Conservation (phyloP, 208 protist genomes). For the Balamuthia mandrillaris region DNA sequence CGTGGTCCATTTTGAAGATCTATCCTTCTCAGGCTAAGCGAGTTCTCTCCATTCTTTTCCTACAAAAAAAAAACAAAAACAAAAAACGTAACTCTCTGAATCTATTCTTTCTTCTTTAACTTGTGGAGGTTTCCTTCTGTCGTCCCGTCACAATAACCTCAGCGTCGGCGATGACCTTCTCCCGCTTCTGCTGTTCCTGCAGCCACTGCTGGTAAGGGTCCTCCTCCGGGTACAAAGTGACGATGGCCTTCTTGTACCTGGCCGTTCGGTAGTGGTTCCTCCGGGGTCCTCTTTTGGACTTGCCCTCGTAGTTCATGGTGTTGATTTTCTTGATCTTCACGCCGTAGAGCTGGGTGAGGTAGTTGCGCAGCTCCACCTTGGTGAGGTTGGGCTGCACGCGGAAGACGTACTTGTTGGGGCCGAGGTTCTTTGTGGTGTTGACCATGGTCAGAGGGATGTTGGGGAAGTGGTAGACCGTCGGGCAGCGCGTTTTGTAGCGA, state of each 20-base stretch:
- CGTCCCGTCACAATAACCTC: no score
- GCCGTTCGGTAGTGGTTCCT: neutral
- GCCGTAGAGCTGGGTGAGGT: slow-evolving; percentile 38
- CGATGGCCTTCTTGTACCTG: slow-evolving; percentile 41
- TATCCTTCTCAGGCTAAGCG: no score
- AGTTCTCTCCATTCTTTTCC: no score
- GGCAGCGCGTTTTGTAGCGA: slow-evolving; percentile 7
- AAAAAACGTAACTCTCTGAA: no score
- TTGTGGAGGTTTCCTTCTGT: no score
- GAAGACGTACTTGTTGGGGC: slow-evolving; percentile 33
- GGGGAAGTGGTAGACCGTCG: slow-evolving; percentile 30
- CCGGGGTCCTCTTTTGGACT: neutral
- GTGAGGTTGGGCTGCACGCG: slow-evolving; percentile 35
- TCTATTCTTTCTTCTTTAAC: no score
- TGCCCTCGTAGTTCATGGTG: slow-evolving; percentile 43
- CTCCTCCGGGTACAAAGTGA: no score
- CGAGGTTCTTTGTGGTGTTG: neutral
- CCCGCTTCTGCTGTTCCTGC: no score
- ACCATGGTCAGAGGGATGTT: slow-evolving; percentile 32
- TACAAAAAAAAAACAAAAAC: no score
- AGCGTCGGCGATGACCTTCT: no score
- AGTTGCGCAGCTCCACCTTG: slow-evolving; percentile 32
- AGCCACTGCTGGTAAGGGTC: no score
- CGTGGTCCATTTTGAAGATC: no score
- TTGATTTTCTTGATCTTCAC: slow-evolving; percentile 17